Evolutionary conservation across 805 yeast genomes (phyloP), one percentile per base, ranked within the genome.

Genomic region (Saccharomycopsis javanensis): DNA sequence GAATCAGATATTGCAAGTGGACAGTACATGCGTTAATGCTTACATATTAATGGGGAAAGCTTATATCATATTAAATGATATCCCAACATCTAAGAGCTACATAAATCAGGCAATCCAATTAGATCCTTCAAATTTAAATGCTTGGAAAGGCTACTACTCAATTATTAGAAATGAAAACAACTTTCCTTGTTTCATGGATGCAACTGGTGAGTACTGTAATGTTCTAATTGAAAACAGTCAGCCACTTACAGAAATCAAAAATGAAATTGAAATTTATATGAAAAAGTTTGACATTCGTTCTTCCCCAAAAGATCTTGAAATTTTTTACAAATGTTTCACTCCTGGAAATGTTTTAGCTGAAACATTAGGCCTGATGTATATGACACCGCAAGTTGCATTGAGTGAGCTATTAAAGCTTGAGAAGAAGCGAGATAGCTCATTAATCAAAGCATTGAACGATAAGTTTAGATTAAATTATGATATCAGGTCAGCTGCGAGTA

Each of bases 141-240:
- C 90, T 0, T 91, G 94, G 95, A 88, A 87, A 65, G 98, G 98
- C 0, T 74, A 84, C 59, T 70, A 82, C 58, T 77, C 79, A 52
- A 68, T 81, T 0, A 73, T 71, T 10, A 69, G 71, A 56, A 64
- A 69, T 11, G 62, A 64, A 7, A 66, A 72, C 2, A 76, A 79
- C 55, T 72, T 71, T 61, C 64, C 67, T 3, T 57, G 68, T 2
- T 83, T 78, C 67, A 83, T 85, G 64, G 63, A 68, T 0, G 72
- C 79, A 5, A 65, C 79, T 56, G 74, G 78, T 2, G 69, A 72
- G 3, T 76, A 78, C 59, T 71, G 81, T 25, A 69, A 73, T 28
- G 62, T 75, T 1, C 67, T 79, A 51, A 54, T 76, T n/a, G 67
- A 72, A 18, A 20, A 71, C 80, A 1, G 64, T 76, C 23, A 74